Evolutionary conservation across 257 asterid species (phyloP).

Genomic region (Ballota nigra): DNA sequence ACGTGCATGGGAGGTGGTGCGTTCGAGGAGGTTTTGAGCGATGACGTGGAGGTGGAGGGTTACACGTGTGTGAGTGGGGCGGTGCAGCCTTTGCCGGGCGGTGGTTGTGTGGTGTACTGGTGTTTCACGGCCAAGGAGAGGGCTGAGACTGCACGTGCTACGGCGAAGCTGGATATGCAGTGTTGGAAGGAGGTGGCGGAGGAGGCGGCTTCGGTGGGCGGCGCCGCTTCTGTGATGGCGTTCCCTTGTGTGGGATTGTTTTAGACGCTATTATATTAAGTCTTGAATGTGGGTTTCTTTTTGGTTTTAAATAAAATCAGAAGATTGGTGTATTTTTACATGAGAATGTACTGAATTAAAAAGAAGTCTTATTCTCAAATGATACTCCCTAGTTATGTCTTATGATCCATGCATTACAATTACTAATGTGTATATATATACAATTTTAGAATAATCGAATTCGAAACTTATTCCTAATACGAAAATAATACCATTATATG

Average conservation of each 20-base stretch:
- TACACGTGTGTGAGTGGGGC: slow-evolving; percentile 30
- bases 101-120: slow-evolving; percentile 25
- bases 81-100: slow-evolving; percentile 30
- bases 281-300: background rate
- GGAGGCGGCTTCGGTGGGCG: background rate
- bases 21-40: background rate
- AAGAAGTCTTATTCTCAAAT: too few relatives aligned
- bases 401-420: too few relatives aligned
- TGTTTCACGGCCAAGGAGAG: slow-evolving; percentile 27
- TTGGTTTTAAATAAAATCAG: background rate
- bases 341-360: too few relatives aligned
- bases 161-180: slow-evolving; percentile 2
- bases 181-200: slow-evolving; percentile 23
- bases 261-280: background rate
- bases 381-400: too few relatives aligned
- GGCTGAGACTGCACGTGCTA: background rate
- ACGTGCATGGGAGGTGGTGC: slow-evolving; percentile 27
- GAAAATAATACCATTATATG: too few relatives aligned
- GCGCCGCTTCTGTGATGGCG: background rate
- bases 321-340: too few relatives aligned
- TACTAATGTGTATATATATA: too few relatives aligned
- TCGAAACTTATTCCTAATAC: too few relatives aligned
- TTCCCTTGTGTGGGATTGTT: background rate
- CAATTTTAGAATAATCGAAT: too few relatives aligned
- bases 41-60: slow-evolving; percentile 43